Evolutionary conservation across 805 yeast genomes (phyloP).

Genomic region (Myxozyma mucilagina): DNA sequence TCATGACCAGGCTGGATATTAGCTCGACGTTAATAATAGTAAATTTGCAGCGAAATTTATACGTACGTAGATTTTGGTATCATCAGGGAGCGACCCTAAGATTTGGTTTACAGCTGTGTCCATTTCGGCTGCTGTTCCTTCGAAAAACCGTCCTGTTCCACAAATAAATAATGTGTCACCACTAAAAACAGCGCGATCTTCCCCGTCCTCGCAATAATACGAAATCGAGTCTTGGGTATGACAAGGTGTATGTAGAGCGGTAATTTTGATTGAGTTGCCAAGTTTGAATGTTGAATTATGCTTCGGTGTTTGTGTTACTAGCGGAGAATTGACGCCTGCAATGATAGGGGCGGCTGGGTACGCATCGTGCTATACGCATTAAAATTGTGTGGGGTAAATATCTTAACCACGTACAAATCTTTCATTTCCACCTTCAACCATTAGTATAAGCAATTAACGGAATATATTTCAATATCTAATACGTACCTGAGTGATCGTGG

Average conservation of each 20-base stretch:
- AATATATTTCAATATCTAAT: slow-evolving; percentile 41
- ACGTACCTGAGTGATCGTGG: slow-evolving; percentile 92
- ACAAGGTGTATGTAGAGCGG: slow-evolving; percentile 93
- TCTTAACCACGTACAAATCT: slow-evolving; percentile 11
- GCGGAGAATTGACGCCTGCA: slow-evolving; percentile 81
- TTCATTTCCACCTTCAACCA: slow-evolving; percentile 24
- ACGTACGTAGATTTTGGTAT: slow-evolving; percentile 61
- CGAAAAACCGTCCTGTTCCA: slow-evolving; percentile 97
- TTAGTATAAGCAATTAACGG: neutral
- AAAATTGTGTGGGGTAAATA: neutral
- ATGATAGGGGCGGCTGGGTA: slow-evolving; percentile 61
- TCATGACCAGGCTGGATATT: slow-evolving; percentile 78
- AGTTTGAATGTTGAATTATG: slow-evolving; percentile 61
- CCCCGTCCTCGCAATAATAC: slow-evolving; percentile 72
- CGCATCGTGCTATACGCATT: slow-evolving; percentile 20
- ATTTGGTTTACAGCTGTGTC: slow-evolving; percentile 59
- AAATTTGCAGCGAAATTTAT: no score
- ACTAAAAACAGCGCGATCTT: slow-evolving; percentile 77
- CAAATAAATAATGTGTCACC: slow-evolving; percentile 94
- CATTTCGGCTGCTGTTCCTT: slow-evolving; percentile 86
- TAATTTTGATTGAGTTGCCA: slow-evolving; percentile 64
- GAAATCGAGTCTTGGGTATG: slow-evolving; percentile 97
- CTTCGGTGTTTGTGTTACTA: slow-evolving; percentile 68
- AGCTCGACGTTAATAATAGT: neutral
- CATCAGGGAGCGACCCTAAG: slow-evolving; percentile 62